Conservation (phyloP, 768 basidiomycete species). For the Holtermannia corniformis region DNA sequence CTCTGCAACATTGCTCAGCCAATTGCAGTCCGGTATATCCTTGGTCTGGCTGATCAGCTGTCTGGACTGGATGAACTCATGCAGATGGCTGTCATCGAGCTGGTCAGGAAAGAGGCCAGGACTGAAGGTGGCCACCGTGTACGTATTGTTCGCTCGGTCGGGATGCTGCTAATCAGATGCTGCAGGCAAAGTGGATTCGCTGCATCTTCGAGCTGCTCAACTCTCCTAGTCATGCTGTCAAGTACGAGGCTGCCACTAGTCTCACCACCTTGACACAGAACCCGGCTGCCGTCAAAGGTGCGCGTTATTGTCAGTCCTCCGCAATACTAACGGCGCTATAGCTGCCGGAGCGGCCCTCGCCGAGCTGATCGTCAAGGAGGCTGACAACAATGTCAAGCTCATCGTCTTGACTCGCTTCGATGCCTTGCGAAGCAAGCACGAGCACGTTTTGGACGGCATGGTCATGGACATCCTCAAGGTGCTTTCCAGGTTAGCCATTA, state of each 20-base stretch:
- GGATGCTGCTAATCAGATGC: background rate
- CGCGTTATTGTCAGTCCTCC: constrained; percentile 3
- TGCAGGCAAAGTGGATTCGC: constrained; percentile 82
- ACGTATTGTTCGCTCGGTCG: constrained; percentile 43
- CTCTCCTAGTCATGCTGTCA: constrained; percentile 81
- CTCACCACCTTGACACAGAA: constrained; percentile 90
- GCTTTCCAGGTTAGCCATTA: constrained; percentile 55
- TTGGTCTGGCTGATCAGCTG: constrained; percentile 75
- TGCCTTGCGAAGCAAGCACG: constrained; percentile 68
- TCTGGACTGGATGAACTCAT: constrained; percentile 75
- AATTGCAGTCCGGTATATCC: constrained; percentile 84
- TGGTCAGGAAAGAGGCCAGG: constrained; percentile 81
- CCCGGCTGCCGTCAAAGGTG: constrained; percentile 90
- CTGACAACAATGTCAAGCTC: constrained; percentile 97
- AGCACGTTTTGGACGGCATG: constrained; percentile 69
- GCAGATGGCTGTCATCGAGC: constrained; percentile 92
- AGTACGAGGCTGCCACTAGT: constrained; percentile 94
- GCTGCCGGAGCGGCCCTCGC: constrained; percentile 84
- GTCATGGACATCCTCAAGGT: constrained; percentile 95
- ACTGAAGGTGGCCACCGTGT: constrained; percentile 73
- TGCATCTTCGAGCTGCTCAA: constrained; percentile 86
- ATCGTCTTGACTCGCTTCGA: constrained; percentile 92
- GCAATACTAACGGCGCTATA: constrained; percentile 36
- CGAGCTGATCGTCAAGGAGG: constrained; percentile 82
- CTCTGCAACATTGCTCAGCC: constrained; percentile 67